A percentile compares a stretch with the other conserved stretches of the same genome.
Conservation (phyloP, 2,329 filamentous ascomycete genomes). For the Xylaria multiplex region DNA sequence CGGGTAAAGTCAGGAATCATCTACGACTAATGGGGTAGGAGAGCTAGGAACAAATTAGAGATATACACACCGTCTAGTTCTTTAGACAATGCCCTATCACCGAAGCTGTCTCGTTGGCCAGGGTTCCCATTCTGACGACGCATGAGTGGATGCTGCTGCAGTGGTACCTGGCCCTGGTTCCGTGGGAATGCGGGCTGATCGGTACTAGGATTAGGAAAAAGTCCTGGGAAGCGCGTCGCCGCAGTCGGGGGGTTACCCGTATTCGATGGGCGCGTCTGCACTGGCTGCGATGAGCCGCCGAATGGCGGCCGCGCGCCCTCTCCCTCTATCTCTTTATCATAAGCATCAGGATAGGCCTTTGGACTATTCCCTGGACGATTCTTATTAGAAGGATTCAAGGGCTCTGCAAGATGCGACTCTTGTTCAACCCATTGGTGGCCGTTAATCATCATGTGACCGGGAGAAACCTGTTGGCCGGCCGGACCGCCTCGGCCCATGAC, state of each 20-base stretch:
- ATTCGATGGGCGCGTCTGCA: conserved; percentile 41
- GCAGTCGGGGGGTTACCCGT: conserved; percentile 58
- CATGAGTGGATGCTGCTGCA: conserved; percentile 46
- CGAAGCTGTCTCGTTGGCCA: conserved; percentile 51
- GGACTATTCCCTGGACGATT: conserved; percentile 50
- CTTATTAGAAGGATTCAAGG: conserved; percentile 55
- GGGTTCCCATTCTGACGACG: conserved; percentile 54
- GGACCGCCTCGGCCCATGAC: conserved; percentile 42
- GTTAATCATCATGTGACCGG: conserved; percentile 49
- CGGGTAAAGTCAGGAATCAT: conserved; percentile 16
- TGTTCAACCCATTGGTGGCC: conserved; percentile 61
- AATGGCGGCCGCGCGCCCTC: conserved; percentile 37
- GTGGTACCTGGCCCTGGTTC: conserved; percentile 25
- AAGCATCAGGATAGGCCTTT: conserved; percentile 51
- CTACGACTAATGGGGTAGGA: too few species aligned
- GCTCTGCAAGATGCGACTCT: conserved; percentile 64
- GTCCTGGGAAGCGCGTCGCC: conserved; percentile 60
- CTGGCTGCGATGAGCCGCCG: conserved; percentile 35
- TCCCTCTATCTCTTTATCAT: conserved; percentile 63
- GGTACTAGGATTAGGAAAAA: conserved; percentile 52
- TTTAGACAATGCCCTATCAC: conserved; percentile 58
- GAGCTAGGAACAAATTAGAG: conserved; percentile 46
- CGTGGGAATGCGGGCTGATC: conserved; percentile 38
- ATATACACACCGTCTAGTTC: conserved; percentile 59
- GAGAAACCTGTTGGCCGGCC: conserved; percentile 37